phyloP scores from a whole-genome alignment of 306 rosid species.

The Inga laurina region DNA sequence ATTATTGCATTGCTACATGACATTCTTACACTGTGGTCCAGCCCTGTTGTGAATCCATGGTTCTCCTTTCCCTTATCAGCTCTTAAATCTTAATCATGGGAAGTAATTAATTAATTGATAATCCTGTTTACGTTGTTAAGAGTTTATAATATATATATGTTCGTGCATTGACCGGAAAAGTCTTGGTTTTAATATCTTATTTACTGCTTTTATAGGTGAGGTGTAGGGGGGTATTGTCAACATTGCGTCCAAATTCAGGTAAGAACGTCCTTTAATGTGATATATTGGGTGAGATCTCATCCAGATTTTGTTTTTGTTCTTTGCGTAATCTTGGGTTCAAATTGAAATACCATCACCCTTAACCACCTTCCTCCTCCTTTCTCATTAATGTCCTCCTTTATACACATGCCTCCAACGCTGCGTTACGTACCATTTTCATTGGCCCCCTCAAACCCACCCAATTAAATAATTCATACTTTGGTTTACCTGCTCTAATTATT shows the following conservation, averaged over 20 bases:
- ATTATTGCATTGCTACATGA: not conserved
- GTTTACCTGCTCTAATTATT: too few species aligned
- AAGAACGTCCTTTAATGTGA: constrained; percentile 40
- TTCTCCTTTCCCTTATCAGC: constrained; percentile 21
- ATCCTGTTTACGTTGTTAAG: constrained; percentile 8
- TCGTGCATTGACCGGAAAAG: constrained; percentile 5
- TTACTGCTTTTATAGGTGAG: too few species aligned
- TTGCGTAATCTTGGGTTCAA: constrained; percentile 50
- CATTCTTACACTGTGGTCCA: constrained; percentile 48
- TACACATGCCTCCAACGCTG: not conserved
- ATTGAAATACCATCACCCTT: constrained; percentile 20
- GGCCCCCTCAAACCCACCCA: not conserved
- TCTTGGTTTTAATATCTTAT: not conserved
- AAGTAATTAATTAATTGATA: not conserved
- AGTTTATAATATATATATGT: not conserved
- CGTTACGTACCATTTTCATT: too few species aligned
- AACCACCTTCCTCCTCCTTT: constrained; percentile 4
- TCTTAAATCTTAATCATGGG: constrained; percentile 23
- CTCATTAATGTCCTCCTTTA: not conserved
- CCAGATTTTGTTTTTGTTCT: constrained; percentile 41
- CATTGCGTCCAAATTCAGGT: constrained; percentile 54
- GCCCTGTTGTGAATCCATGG: constrained; percentile 12
- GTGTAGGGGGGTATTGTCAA: constrained; percentile 32
- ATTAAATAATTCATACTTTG: not conserved
- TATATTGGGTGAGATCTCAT: constrained; percentile 45